These are phyloP conservation scores for Thermomucor indicae-seudaticae DNA, from an alignment of 371 early-diverging fungal genomes.

Conservation along the genomic window DNA sequence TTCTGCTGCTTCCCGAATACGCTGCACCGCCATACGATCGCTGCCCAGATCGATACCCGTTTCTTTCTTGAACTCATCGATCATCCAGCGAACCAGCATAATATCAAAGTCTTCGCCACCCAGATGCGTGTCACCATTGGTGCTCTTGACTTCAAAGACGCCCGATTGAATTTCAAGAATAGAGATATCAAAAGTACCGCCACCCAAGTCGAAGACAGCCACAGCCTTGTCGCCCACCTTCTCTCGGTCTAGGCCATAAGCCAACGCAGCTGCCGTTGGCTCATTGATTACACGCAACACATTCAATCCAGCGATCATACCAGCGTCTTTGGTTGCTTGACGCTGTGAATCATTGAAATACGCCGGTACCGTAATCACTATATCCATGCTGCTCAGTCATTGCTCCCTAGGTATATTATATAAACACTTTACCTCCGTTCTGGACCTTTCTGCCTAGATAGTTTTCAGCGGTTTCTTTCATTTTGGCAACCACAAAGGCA, in stretches of 20 bases:
- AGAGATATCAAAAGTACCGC: constrained; percentile 98
- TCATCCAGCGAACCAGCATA: constrained; percentile 70
- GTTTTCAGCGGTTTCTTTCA: constrained; percentile 93
- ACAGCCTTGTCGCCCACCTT: constrained; percentile 78
- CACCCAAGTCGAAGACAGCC: constrained; percentile 97
- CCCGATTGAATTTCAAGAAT: constrained; percentile 93
- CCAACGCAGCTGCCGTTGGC: constrained; percentile 98
- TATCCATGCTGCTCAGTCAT: too few relatives aligned
- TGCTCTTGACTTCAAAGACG: constrained; percentile 94
- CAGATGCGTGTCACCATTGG: constrained; percentile 92
- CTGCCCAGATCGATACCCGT: constrained; percentile 65
- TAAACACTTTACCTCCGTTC: constrained; percentile 68
- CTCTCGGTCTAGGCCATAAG: constrained; percentile 86
- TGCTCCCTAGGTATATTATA: too few relatives aligned
- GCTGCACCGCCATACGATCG: constrained; percentile 82
- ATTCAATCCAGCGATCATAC: constrained; percentile 91
- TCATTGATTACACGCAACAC: constrained; percentile 97
- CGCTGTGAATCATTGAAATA: constrained; percentile 92
- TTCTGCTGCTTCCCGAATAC: constrained; percentile 92
- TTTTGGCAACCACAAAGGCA: constrained; percentile 90
- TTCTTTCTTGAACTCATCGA: constrained; percentile 82
- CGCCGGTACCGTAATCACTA: constrained; percentile 78
- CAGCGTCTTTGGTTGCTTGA: constrained; percentile 98
- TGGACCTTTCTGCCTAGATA: constrained; percentile 78
- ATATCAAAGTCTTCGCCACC: constrained; percentile 99